These are phyloP conservation scores for Penicillium paxilli DNA, from an alignment of 495 filamentous ascomycete species.

Conservation along the genomic window DNA sequence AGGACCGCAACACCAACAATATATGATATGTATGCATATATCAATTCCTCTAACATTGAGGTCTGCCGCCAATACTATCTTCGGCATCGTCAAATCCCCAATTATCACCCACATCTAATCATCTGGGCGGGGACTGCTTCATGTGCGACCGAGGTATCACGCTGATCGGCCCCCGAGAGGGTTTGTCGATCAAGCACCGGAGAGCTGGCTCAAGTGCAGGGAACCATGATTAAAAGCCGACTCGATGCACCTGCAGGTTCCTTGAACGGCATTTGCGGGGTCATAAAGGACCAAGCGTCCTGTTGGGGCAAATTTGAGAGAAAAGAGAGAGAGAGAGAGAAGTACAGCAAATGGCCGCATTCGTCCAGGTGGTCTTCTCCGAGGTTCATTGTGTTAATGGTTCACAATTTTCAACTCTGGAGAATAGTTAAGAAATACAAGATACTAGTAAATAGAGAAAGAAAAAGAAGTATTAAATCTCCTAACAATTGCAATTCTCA, in stretches of 20 bases:
- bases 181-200: slow-evolving; percentile 20
- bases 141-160: slow-evolving; percentile 27
- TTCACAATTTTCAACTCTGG: neutral
- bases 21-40: too few species aligned
- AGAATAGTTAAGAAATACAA: neutral
- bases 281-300: slow-evolving; percentile 21
- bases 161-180: slow-evolving; percentile 12
- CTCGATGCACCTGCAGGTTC: slow-evolving; percentile 3
- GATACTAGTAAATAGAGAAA: neutral
- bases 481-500: too few species aligned
- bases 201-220: slow-evolving; percentile 5
- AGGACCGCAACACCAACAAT: neutral
- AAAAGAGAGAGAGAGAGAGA: neutral
- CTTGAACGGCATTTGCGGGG: slow-evolving; percentile 14
- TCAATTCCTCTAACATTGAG: neutral
- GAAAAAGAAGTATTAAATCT: neutral
- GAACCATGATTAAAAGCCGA: slow-evolving; percentile 5
- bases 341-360: slow-evolving; percentile 7
- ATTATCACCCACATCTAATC: neutral
- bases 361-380: slow-evolving; percentile 2
- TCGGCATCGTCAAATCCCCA: too few species aligned
- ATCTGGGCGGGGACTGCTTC: slow-evolving; percentile 14
- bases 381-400: slow-evolving; percentile 6
- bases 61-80: slow-evolving; percentile 3
- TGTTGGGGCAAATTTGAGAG: slow-evolving; percentile 1